Evolutionary conservation across 2,329 filamentous ascomycete genomes (phyloP).

Genomic region (Colletotrichum coccodes): DNA sequence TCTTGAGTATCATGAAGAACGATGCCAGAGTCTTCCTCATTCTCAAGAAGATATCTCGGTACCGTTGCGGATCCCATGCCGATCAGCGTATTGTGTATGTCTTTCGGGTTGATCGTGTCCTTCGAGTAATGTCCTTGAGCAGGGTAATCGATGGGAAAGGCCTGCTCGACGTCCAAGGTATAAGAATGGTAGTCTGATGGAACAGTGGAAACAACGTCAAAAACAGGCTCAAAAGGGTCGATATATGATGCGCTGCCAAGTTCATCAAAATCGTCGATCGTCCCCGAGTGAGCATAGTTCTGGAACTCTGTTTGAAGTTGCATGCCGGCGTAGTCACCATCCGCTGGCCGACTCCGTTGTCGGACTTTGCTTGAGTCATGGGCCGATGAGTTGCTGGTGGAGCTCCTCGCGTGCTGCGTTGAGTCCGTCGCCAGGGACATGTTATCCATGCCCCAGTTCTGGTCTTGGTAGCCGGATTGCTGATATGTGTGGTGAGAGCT

Average conservation of each 20-base stretch:
- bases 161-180: conserved; percentile 28
- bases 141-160: conserved; percentile 15
- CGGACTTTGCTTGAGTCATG: background rate
- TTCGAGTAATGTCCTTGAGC: conserved; percentile 21
- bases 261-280: conserved; percentile 24
- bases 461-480: conserved; percentile 20
- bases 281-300: conserved; percentile 12
- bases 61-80: conserved; percentile 22
- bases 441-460: conserved; percentile 20
- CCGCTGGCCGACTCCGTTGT: background rate
- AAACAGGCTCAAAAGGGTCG: conserved; percentile 26
- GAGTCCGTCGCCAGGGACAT: conserved; percentile 14
- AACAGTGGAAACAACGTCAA: conserved; percentile 27
- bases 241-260: conserved; percentile 15
- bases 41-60: conserved; percentile 23
- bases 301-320: conserved; percentile 20
- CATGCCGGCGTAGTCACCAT: conserved; percentile 11
- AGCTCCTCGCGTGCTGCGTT: background rate
- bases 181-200: conserved; percentile 30
- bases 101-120: conserved; percentile 29
- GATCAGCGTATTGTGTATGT: conserved; percentile 27
- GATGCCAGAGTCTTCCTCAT: conserved; percentile 21
- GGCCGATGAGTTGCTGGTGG: background rate
- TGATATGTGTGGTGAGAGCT: conserved; percentile 12
- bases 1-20: conserved; percentile 29